Evolutionary conservation across 306 rosid genomes (phyloP), one percentile per base, ranked within the genome.

Genomic region (Canavalia ensiformis): DNA sequence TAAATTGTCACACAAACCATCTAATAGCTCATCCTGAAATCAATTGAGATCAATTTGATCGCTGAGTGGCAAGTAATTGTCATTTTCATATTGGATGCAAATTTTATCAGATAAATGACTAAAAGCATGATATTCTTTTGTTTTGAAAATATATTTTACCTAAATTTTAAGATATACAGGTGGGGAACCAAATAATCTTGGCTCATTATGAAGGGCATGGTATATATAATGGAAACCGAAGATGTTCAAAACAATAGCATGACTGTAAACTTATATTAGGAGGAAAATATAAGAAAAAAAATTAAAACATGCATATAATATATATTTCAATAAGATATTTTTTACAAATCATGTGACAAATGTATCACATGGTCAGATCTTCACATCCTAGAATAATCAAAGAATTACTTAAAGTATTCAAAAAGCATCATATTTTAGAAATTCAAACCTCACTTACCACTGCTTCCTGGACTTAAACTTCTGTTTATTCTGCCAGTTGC

Each of bases 381-480:
- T 62, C 54, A 72, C 49, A 65, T 49, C 6, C 68, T 49, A 50
- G 31, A 63, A 51, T 28, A 8, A 35, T 72, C 30, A 78, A 12
- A 44, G 2, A 47, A 47, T 29, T n/a, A 57, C 54, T 65, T 29
- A 65, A 49, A 70, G 41, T 8, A 41, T 33, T 74, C 58, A 60
- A 76, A 18, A 62, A 64, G 83, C 44, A 28, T 76, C 72, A 73
- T 25, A 47, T 25, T 18, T 18, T 18, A 37, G 30, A 73, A 46
- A 69, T 60, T 47, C 50, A 76, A 75, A 81, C 70, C 52, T 79
- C 73, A 78, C 81, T 37, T 74, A 89, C 92, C 93, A 52, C 79
- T 68, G 44, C 81, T 88, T 37, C 88, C 84, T 54, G 84, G 78
- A 83, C 86, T 84, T 69, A 42, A 71, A 73, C 49, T 68, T 71